These are phyloP conservation scores for Moniliophthora roreri DNA, from an alignment of 1,284 basidiomycete species.

Conservation along the genomic window DNA sequence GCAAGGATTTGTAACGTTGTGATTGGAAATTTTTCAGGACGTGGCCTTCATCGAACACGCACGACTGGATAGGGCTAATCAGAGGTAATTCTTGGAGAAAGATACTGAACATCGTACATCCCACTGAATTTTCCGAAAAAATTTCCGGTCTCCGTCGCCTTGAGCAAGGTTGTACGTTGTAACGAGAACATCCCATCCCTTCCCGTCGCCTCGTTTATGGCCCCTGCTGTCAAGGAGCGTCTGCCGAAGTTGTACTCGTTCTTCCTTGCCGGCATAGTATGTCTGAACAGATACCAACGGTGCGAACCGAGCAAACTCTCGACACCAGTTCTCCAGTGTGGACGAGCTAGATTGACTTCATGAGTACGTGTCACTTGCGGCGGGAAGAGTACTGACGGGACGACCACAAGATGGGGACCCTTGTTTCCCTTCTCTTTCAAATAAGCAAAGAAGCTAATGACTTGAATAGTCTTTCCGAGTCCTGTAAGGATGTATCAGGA, in stretches of 20 bases:
- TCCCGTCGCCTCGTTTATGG: conserved; percentile 40
- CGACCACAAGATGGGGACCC: conserved; percentile 93
- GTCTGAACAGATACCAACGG: conserved; percentile 86
- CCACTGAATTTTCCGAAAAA: conserved; percentile 91
- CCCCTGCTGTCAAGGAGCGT: conserved; percentile 62
- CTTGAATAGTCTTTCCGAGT: conserved; percentile 97
- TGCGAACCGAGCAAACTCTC: conserved; percentile 92
- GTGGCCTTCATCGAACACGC: conserved; percentile 95
- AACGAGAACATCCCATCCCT: conserved; percentile 89
- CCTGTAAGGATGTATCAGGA: conserved; percentile 43
- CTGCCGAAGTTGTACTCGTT: conserved; percentile 78
- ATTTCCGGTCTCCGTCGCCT: conserved; percentile 87
- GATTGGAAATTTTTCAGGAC: conserved; percentile 97
- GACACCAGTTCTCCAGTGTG: conserved; percentile 97
- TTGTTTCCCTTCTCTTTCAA: conserved; percentile 76
- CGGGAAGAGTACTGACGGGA: conserved; percentile 69
- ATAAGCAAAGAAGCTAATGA: conserved; percentile 94
- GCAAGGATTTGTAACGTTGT: conserved; percentile 88
- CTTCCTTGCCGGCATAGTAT: conserved; percentile 93
- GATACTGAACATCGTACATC: conserved; percentile 58
- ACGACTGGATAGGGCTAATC: conserved; percentile 52
- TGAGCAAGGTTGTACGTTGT: conserved; percentile 97
- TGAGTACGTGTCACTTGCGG: conserved; percentile 30
- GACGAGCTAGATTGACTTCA: conserved; percentile 66
- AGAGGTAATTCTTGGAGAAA: conserved; percentile 2